Evolutionary conservation across 352 stramenopile species (phyloP).

Genomic region (Pythium plurisporium): DNA sequence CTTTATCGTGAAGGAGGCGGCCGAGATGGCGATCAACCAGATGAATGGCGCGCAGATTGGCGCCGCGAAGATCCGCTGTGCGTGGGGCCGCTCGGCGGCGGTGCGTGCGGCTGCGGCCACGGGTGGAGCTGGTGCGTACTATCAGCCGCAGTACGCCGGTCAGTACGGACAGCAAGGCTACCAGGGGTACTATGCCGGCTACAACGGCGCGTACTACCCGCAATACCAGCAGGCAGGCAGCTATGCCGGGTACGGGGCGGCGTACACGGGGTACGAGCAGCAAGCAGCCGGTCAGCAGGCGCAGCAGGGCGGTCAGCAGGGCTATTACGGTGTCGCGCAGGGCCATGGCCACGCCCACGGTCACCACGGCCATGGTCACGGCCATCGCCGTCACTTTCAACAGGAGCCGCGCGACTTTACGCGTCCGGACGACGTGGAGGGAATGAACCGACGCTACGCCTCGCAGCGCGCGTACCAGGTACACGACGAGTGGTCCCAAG

Average conservation of each 20-base stretch:
- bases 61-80: constrained; percentile 81
- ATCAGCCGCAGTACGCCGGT: constrained; percentile 37
- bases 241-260: constrained; percentile 35
- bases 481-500: background rate
- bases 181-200: constrained; percentile 39
- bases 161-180: constrained; percentile 36
- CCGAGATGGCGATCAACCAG: constrained; percentile 83
- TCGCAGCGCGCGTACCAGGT: constrained; percentile 79
- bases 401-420: constrained; percentile 68
- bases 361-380: constrained; percentile 21
- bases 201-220: constrained; percentile 51
- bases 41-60: constrained; percentile 85
- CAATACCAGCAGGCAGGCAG: constrained; percentile 34
- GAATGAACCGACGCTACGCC: constrained; percentile 76
- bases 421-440: constrained; percentile 60
- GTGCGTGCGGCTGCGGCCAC: constrained; percentile 29
- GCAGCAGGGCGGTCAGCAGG: constrained; percentile 28
- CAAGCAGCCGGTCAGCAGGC: constrained; percentile 35
- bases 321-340: constrained; percentile 31
- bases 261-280: constrained; percentile 33
- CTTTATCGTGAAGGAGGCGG: constrained; percentile 76
- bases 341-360: constrained; percentile 8
- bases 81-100: constrained; percentile 81
- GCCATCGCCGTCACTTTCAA: constrained; percentile 23
- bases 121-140: constrained; percentile 34